Evolutionary conservation across 352 stramenopile species (phyloP), one percentile per base, ranked within the genome.

Genomic region (Globisporangium solare): DNA sequence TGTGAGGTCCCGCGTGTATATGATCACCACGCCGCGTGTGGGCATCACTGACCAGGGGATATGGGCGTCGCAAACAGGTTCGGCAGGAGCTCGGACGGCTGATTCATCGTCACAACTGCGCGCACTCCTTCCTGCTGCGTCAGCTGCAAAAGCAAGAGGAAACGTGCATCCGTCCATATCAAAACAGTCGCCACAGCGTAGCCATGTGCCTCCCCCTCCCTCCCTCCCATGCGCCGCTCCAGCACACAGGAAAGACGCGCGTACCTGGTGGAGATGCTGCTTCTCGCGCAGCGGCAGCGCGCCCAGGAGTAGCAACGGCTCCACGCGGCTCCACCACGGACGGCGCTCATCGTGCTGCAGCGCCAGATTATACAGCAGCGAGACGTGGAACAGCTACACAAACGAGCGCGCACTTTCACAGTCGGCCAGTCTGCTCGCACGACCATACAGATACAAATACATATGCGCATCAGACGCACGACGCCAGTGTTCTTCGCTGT

Each of bases 81-180:
- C 14, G 78, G 78, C 54, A 86, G 65, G 56, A 93, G 57, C 54
- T 91, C 83, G 1, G 61, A 58, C 24, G 74, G 66, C 56, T 91
- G 67, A 58, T 91, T 93, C 83, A 93, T 90, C 7, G 83, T 91
- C 31, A 93, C 83, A 37, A 91, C 66, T 7, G 83, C 83, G 24
- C 57, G 55, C 22, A 93, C 83, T n/a, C 65, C 66, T 40, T 89
- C 73, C 18, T 46, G 49, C n/a, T 81, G 46, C 37, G 79, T 71
- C 57, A 91, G 71, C 75, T 78, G 35, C 43, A 32, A 27, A 6
- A 2, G n/a, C 10, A 35, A 35, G 7, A 35, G 3, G 7, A 35
- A 35, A 35, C 27, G 27, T 10, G 27, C 7, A 35, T 10, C 27
- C 27, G 10, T 7, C 27, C 27, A 35, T 35, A 35, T 35, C 4